Base-by-base conservation (phyloP, 305 asterid genomes). In the Solanum hybrid region DNA sequence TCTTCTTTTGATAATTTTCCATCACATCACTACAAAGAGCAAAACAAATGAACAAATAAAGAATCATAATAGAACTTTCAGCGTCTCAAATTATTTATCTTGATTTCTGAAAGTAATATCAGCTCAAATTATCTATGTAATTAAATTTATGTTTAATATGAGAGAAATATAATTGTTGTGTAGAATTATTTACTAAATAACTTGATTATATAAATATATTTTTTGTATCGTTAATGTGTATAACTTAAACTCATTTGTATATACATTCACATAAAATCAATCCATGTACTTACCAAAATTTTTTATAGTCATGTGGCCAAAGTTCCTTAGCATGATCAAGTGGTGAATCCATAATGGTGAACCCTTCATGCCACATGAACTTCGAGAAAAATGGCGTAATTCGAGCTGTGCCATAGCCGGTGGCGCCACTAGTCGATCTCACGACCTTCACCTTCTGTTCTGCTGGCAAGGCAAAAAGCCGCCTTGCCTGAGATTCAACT, bases 351-450 rank as follows among this genome's bases (percentile, higher is more conserved):
- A 93, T 93, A 84, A 96, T 93, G 35, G 98, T 95, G 91, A 97
- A 97, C 35, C 99, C 98, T 89, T 97, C 99, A 88, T 97, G 98
- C 99, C 98, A 97, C 98, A 96, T 94, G 40, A 82, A 39, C 92
- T 95, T 95, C 3, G 93, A 1, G 83, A 96, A 96, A 86, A 94
- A 95, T 3, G 96, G 95, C 10, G 97, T 89, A 51, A 97, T 95
- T 76, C 96, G 92, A 57, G 98, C 95, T 86, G 91, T 89, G 20
- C 98, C 99, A 14, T 96, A 97, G 12, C 98, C 98, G 39, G 98
- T 92, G 90, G 93, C 94, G 10, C 97, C 96, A 29, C 67, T 85
- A 0, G 96, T 93, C 2, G 94, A 78, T 1, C 98, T 90, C 88
- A 96, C 40, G 36, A 90, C 96, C 93, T 83, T 92, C 2, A 88